A percentile compares a stretch with the other conserved stretches of the same genome.
phyloP scores from a whole-genome alignment of 2,329 filamentous ascomycete genomes.

The Penicillium sp. region DNA sequence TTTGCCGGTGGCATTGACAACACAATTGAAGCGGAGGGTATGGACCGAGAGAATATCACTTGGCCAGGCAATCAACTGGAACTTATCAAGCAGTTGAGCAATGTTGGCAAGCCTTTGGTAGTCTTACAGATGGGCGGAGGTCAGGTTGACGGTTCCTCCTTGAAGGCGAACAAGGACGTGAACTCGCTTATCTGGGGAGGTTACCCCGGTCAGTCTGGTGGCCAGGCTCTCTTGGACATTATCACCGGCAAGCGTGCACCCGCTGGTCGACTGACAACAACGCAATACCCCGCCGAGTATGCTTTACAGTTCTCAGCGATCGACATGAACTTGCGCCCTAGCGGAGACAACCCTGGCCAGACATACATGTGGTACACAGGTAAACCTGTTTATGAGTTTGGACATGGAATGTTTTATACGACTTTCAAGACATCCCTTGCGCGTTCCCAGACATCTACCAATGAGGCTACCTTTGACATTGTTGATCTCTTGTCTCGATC shows the following conservation, averaged over 20 bases:
- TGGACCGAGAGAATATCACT: slow-evolving; percentile 42
- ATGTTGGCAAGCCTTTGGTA: slow-evolving; percentile 41
- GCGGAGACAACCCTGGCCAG: slow-evolving; percentile 40
- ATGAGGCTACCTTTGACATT: slow-evolving; percentile 33
- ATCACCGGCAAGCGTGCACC: slow-evolving; percentile 43
- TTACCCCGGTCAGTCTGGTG: slow-evolving; percentile 48
- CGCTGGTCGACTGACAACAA: slow-evolving; percentile 43
- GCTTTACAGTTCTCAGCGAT: slow-evolving; percentile 42
- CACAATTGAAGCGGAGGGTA: slow-evolving; percentile 42
- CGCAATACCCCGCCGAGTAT: slow-evolving; percentile 44
- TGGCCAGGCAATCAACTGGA: slow-evolving; percentile 47
- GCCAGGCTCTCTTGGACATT: slow-evolving; percentile 43
- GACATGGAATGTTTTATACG: slow-evolving; percentile 48
- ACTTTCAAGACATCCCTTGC: slow-evolving; percentile 32
- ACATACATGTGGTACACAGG: slow-evolving; percentile 49
- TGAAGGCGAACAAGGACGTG: slow-evolving; percentile 41
- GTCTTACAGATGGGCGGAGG: slow-evolving; percentile 47
- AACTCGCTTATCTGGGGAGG: slow-evolving; percentile 46
- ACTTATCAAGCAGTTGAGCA: slow-evolving; percentile 38
- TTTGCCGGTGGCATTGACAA: slow-evolving; percentile 46
- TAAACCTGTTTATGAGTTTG: slow-evolving; percentile 43
- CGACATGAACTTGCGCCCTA: slow-evolving; percentile 45
- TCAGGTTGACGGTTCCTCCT: slow-evolving; percentile 44
- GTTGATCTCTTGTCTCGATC: slow-evolving; percentile 31
- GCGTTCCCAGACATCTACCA: background rate